Percentiles rank a stretch among this genome's conserved stretches.
phyloP scores from a whole-genome alignment of 495 filamentous ascomycete genomes.

The Penicillium crystallinum region DNA sequence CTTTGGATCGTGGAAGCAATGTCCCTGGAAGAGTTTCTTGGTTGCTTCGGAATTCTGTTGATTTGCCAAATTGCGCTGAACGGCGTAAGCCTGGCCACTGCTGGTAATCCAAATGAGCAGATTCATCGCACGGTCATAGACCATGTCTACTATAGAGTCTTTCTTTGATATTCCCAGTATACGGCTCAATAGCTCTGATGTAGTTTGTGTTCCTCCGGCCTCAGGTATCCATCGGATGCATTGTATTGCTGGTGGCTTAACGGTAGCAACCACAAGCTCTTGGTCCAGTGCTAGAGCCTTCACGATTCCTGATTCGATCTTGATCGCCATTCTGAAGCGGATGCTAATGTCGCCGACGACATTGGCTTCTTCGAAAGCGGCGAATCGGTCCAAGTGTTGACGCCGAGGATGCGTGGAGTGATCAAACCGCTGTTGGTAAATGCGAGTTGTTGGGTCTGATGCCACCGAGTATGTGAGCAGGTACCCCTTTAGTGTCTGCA shows the following conservation, averaged over 20 bases:
- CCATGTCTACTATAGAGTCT: constrained; percentile 73
- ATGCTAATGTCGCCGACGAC: constrained; percentile 82
- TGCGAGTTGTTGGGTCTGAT: constrained; percentile 72
- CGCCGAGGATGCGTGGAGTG: constrained; percentile 63
- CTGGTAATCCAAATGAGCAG: constrained; percentile 88
- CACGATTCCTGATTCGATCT: constrained; percentile 92
- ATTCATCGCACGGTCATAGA: constrained; percentile 96
- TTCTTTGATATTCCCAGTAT: constrained; percentile 81
- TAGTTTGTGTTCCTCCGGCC: constrained; percentile 74
- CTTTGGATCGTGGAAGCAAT: constrained; percentile 80
- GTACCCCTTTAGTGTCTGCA: constrained; percentile 84
- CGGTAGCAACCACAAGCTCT: constrained; percentile 88
- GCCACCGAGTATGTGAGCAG: constrained; percentile 92
- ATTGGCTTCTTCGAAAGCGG: constrained; percentile 60
- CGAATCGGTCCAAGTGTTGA: constrained; percentile 63
- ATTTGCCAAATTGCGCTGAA: constrained; percentile 59
- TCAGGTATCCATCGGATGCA: constrained; percentile 94
- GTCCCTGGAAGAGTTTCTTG: constrained; percentile 77
- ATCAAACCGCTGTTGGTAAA: constrained; percentile 78
- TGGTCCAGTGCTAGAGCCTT: constrained; percentile 85
- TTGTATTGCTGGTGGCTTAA: constrained; percentile 89
- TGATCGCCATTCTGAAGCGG: constrained; percentile 95
- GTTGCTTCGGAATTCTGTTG: constrained; percentile 29
- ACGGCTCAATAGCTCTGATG: constrained; percentile 80
- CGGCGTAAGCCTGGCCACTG: constrained; percentile 86